These are phyloP conservation scores for Botrytis sinoallii DNA, from an alignment of 2,329 filamentous ascomycete species.

Conservation along the genomic window DNA sequence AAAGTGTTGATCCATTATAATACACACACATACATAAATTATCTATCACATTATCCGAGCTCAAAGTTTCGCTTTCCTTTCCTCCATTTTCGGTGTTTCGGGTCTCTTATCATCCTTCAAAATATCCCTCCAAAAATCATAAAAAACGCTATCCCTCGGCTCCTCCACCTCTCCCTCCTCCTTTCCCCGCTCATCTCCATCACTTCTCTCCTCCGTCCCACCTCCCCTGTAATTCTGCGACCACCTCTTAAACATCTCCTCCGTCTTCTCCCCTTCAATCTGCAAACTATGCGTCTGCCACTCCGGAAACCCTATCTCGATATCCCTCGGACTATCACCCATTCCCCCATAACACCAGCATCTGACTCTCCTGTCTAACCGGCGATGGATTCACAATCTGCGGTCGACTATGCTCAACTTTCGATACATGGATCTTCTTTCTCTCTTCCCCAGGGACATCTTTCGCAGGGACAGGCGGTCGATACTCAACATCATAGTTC, in stretches of 20 bases:
- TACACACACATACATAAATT: not conserved
- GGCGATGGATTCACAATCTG: constrained; percentile 8
- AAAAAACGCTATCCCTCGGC: constrained; percentile 1
- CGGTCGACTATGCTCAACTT: not conserved
- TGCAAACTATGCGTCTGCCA: constrained; percentile 4
- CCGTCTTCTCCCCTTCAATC: constrained; percentile 1
- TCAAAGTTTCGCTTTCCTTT: not conserved
- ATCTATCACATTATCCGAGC: not conserved
- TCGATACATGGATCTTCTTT: not conserved
- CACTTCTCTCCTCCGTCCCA: not conserved
- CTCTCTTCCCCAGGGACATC: not conserved
- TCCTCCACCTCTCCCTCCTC: not conserved
- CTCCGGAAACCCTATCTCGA: constrained; percentile 4
- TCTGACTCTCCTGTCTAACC: constrained; percentile 7
- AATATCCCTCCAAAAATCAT: constrained; percentile 10
- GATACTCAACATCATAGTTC: not conserved
- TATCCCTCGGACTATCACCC: constrained; percentile 3
- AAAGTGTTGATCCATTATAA: not conserved
- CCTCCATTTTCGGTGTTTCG: not conserved
- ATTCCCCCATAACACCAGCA: not conserved
- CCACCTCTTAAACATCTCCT: constrained; percentile 10
- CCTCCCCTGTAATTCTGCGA: not conserved
- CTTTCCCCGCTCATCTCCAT: not conserved
- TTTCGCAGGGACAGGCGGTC: not conserved
- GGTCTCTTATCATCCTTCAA: not conserved